phyloP scores from a whole-genome alignment of 2,329 filamentous ascomycete genomes.

The Cercospora canescens region DNA sequence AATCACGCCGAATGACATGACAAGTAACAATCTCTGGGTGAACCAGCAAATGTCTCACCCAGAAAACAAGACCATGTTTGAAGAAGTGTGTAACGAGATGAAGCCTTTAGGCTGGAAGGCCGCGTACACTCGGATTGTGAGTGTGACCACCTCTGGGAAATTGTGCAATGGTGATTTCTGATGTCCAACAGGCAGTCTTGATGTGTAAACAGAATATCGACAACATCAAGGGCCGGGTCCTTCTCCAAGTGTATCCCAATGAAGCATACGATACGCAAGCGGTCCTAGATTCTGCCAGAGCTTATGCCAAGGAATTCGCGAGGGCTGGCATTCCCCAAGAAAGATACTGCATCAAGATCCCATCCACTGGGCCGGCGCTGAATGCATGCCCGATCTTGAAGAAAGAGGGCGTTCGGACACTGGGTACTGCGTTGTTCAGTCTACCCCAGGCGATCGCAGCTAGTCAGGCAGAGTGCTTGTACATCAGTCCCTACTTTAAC shows the following conservation, averaged over 20 bases:
- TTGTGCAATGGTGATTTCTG: background rate
- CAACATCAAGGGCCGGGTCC: slow-evolving; percentile 25
- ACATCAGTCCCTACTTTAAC: slow-evolving; percentile 66
- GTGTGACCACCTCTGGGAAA: background rate
- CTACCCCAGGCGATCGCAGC: slow-evolving; percentile 62
- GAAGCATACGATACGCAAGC: slow-evolving; percentile 21
- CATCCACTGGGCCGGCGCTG: slow-evolving; percentile 64
- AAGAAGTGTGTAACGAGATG: slow-evolving; percentile 24
- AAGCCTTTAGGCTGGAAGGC: slow-evolving; percentile 25
- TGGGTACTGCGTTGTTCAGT: slow-evolving; percentile 65
- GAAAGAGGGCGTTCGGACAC: slow-evolving; percentile 54
- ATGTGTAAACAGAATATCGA: slow-evolving; percentile 26
- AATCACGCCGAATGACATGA: slow-evolving; percentile 25
- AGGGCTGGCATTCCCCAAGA: slow-evolving; percentile 27
- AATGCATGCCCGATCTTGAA: slow-evolving; percentile 59
- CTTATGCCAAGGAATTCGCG: slow-evolving; percentile 29
- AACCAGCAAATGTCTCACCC: slow-evolving; percentile 25
- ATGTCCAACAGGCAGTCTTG: slow-evolving; percentile 12
- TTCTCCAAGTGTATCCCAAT: slow-evolving; percentile 25
- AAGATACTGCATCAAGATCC: slow-evolving; percentile 64
- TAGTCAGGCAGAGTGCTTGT: slow-evolving; percentile 58
- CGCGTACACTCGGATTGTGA: slow-evolving; percentile 24
- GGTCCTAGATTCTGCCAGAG: slow-evolving; percentile 22
- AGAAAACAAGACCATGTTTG: slow-evolving; percentile 23
- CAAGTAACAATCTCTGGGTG: slow-evolving; percentile 24